Conservation (phyloP, 345 rosid genomes). For the Citrus glauca region DNA sequence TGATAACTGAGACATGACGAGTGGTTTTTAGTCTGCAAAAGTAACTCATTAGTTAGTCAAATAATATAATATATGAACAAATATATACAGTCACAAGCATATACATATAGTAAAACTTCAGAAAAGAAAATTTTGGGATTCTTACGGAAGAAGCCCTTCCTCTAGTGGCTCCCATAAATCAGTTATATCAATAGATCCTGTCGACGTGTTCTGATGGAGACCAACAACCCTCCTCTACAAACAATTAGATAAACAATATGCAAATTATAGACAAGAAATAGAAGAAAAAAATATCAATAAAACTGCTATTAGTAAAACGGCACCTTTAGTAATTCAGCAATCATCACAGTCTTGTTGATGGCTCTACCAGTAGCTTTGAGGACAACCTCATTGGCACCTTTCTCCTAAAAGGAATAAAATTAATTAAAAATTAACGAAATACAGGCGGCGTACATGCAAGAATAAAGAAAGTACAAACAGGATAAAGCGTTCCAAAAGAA, state of each 20-base stretch:
- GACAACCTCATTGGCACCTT: constrained; percentile 22
- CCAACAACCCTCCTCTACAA: constrained; percentile 29
- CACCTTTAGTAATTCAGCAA: constrained; percentile 16
- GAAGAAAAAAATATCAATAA: no score
- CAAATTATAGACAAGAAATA: background rate
- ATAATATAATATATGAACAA: background rate
- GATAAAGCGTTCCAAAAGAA: background rate
- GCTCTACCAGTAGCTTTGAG: constrained; percentile 39
- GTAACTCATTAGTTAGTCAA: background rate
- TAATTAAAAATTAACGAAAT: no score
- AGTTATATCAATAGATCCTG: constrained; percentile 32
- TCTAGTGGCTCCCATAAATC: constrained; percentile 40
- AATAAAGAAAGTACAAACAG: background rate
- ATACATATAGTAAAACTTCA: background rate
- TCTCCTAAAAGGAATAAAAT: constrained; percentile 15
- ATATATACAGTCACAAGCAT: background rate
- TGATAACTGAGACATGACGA: constrained; percentile 31
- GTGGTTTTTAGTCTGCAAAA: constrained; percentile 27
- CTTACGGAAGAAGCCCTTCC: constrained; percentile 37
- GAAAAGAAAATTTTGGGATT: background rate
- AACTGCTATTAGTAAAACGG: background rate
- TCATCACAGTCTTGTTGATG: constrained; percentile 36
- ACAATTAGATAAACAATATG: background rate
- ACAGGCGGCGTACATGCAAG: background rate
- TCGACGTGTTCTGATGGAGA: constrained; percentile 28